Evolutionary conservation across 1,284 basidiomycete genomes (phyloP).

Genomic region (Erythrobasidium hasegawianum): DNA sequence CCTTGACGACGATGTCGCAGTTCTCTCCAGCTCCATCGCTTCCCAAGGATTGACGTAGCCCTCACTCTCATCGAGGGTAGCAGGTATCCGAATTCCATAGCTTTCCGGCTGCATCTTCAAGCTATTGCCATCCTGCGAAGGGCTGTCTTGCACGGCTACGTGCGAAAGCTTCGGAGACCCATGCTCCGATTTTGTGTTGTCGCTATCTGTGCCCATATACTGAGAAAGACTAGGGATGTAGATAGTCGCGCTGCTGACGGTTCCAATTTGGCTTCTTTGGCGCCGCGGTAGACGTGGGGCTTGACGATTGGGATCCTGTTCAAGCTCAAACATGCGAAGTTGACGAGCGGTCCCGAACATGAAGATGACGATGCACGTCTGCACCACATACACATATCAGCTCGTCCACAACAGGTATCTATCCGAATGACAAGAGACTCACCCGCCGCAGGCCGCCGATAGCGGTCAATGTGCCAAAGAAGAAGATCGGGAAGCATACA

Average conservation of each 20-base stretch:
- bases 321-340: neutral
- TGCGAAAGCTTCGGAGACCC: no score
- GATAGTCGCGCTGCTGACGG: neutral
- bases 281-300: no score
- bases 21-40: neutral
- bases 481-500: neutral
- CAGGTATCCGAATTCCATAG: neutral
- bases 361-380: constrained; percentile 13
- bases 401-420: neutral
- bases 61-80: neutral
- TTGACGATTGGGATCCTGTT: neutral
- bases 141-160: no score
- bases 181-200: neutral
- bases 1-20: no score
- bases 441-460: neutral
- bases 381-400: neutral
- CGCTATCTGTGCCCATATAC: neutral
- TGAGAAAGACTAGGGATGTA: neutral
- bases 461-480: constrained; percentile 1
- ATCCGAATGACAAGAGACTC: neutral
- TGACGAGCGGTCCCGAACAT: neutral
- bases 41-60: neutral
- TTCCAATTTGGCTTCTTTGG: no score
- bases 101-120: no score
- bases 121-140: no score